Conservation (phyloP, 176 grass and related monocot species). For the Saccharum officinarum region DNA sequence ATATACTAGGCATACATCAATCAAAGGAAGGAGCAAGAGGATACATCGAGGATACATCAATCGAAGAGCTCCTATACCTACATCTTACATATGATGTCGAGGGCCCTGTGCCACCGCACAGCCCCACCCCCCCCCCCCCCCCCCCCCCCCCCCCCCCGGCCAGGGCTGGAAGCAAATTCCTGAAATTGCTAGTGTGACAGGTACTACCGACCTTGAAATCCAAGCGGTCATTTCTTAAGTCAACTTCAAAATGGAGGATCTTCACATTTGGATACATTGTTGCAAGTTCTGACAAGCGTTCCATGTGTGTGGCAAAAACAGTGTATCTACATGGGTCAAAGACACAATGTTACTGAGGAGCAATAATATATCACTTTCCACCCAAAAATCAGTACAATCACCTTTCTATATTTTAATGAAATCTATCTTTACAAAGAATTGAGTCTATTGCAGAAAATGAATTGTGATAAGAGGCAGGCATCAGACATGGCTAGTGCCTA, state of each 20-base stretch:
- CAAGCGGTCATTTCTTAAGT: conserved; percentile 73
- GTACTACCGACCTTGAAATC: conserved; percentile 81
- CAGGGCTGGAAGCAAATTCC: conserved; percentile 17
- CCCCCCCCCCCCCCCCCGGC: too few species aligned
- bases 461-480: background rate
- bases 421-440: background rate
- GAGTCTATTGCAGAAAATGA: background rate
- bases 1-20: too few species aligned
- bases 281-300: conserved; percentile 81
- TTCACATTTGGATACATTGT: conserved; percentile 95
- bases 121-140: too few species aligned
- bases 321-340: conserved; percentile 58
- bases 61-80: too few species aligned
- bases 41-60: too few species aligned
- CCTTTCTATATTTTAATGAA: background rate
- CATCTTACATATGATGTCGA: too few species aligned
- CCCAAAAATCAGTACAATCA: background rate
- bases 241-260: conserved; percentile 89
- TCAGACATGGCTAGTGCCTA: background rate
- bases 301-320: conserved; percentile 96
- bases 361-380: background rate
- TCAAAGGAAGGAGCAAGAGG: too few species aligned
- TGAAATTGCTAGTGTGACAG: background rate
- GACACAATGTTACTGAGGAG: background rate
- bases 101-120: too few species aligned